Evolutionary conservation across 371 early-diverging fungal genomes (phyloP), one percentile per base, ranked within the genome.

Genomic region (Fennellomyces sp.): DNA sequence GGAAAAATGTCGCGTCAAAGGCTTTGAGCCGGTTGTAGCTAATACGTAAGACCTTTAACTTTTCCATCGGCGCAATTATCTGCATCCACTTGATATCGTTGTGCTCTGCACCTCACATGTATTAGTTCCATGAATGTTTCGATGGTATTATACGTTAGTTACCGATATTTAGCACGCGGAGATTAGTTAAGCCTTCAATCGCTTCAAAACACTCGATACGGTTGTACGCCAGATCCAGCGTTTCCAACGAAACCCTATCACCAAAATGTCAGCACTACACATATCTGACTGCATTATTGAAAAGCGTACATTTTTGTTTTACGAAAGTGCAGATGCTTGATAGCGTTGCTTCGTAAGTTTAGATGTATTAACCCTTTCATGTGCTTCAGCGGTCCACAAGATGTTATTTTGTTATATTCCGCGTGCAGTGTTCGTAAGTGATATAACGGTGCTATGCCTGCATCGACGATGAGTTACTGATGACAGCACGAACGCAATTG

Each of bases 181-280:
- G 65, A 11, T 69, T 66, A 10, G 33, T 27, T 25, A 85, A 64
- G 1, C 65, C 58, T 58, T 82, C 76, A 3, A 82, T 61, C 2
- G 74, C 66, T 10, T 81, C 80, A 7, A 85, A 54, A 31, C 72
- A 60, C 52, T 80, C 71, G 17, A 85, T 77, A 28, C 76, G 71
- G 58, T 85, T 85, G 53, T 72, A 66, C 1, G 86, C 78, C 2
- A 81, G 63, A 60, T 85, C 81, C 52, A 85, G 57, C 7, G 60
- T 73, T 58, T 85, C 86, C 19, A 85, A 61, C 13, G 69, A 70
- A 59, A 75, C 59, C 54, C 75, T 80, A 53, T 28, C 15, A 50
- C 28, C 2, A 27, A n/a, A 17, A 28, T 19, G 17, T 35, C 28
- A 26, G 11, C 13, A 39, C 21, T 26, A 5, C 13, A 10, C 33